Conservation (phyloP, 2,329 filamentous ascomycete species). For the Ilyonectria sp. region DNA sequence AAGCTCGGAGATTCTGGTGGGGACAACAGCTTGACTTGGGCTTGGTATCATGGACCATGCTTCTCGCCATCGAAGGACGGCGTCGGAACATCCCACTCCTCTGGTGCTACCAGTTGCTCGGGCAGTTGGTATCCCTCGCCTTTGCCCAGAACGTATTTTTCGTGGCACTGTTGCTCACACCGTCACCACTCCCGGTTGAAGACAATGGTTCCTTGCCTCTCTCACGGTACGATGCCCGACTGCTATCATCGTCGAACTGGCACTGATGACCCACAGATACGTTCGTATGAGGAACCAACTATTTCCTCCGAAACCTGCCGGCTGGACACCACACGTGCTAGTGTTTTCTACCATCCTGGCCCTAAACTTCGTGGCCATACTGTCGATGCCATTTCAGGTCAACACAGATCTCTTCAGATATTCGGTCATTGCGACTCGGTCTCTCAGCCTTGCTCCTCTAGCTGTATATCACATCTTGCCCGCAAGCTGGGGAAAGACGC, state of each 20-base stretch:
- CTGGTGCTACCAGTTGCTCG: constrained; percentile 71
- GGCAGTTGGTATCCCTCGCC: constrained; percentile 72
- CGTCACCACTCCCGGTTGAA: constrained; percentile 59
- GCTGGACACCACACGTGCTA: constrained; percentile 59
- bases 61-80: constrained; percentile 72
- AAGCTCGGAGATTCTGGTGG: constrained; percentile 72
- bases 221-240: constrained; percentile 48
- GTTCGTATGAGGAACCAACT: constrained; percentile 50
- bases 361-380: constrained; percentile 54
- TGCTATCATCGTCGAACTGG: neutral
- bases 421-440: constrained; percentile 51
- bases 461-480: constrained; percentile 64
- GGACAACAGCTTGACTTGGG: constrained; percentile 72
- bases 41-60: constrained; percentile 68
- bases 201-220: constrained; percentile 46
- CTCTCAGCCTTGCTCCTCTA: constrained; percentile 63
- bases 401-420: constrained; percentile 58
- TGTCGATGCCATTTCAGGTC: constrained; percentile 57
- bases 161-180: constrained; percentile 70
- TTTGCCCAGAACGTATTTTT: constrained; percentile 77
- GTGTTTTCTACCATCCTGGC: constrained; percentile 54
- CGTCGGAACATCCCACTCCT: constrained; percentile 69
- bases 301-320: constrained; percentile 58
- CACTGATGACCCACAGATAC: constrained; percentile 32
- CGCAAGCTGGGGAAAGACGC: constrained; percentile 62